These are phyloP conservation scores for Yamadazyma friedrichii DNA, from an alignment of 1,139 yeast genomes.

Conservation along the genomic window DNA sequence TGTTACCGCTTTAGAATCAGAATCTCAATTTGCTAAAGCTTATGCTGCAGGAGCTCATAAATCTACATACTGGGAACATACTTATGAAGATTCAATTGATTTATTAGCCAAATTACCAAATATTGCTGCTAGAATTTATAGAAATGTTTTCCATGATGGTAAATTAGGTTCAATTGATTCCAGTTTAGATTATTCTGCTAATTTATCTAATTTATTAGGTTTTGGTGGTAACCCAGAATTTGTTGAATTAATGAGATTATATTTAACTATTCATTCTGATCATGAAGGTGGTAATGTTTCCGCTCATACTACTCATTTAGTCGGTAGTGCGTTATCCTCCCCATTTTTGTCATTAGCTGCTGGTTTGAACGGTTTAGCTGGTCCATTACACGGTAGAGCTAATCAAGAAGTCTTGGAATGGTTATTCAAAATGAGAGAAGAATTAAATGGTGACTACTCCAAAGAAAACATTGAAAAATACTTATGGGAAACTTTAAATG, in stretches of 20 bases:
- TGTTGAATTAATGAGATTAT: slow-evolving; percentile 87
- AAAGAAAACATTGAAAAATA: slow-evolving; percentile 78
- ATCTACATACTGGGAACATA: slow-evolving; percentile 88
- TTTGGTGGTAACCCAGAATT: slow-evolving; percentile 78
- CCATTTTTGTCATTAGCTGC: slow-evolving; percentile 93
- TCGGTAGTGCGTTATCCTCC: slow-evolving; percentile 92
- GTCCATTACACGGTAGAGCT: slow-evolving; percentile 98
- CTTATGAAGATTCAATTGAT: slow-evolving; percentile 86
- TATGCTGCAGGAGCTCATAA: slow-evolving; percentile 87
- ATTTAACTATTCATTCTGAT: slow-evolving; percentile 93
- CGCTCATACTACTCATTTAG: slow-evolving; percentile 96
- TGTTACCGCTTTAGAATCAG: slow-evolving; percentile 86
- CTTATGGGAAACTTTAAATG: slow-evolving; percentile 87
- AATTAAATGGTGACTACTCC: slow-evolving; percentile 70
- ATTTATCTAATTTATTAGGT: slow-evolving; percentile 83
- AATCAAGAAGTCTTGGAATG: slow-evolving; percentile 97
- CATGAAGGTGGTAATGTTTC: slow-evolving; percentile 99
- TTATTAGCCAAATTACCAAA: slow-evolving; percentile 89
- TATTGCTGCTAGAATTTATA: slow-evolving; percentile 92
- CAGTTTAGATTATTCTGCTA: slow-evolving; percentile 86
- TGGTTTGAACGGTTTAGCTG: slow-evolving; percentile 95
- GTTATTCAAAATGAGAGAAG: slow-evolving; percentile 78
- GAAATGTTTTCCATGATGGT: slow-evolving; percentile 86
- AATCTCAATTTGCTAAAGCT: slow-evolving; percentile 87
- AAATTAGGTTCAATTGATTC: slow-evolving; percentile 71